Conservation (phyloP, 352 stramenopile genomes). For the Globisporangium recalcitrans region DNA sequence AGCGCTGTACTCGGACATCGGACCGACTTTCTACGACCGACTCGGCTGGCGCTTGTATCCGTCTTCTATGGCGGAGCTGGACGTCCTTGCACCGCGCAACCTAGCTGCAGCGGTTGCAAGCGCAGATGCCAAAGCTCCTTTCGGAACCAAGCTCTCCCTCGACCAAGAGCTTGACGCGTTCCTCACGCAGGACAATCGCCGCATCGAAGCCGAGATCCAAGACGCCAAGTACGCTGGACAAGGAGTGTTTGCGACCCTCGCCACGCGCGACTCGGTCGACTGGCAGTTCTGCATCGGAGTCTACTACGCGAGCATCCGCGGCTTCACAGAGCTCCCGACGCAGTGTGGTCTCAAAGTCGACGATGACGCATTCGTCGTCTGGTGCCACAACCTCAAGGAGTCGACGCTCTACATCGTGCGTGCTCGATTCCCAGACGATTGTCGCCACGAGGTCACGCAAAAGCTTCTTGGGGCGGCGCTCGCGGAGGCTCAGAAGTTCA, state of each 20-base stretch:
- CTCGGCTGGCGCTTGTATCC: constrained; percentile 53
- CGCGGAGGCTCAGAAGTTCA: constrained; percentile 35
- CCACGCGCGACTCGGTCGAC: constrained; percentile 52
- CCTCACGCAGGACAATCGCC: constrained; percentile 35
- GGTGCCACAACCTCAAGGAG: constrained; percentile 63
- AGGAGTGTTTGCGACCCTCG: constrained; percentile 39
- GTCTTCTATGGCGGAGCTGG: constrained; percentile 36
- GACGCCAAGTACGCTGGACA: constrained; percentile 20
- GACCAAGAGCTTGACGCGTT: constrained; percentile 35
- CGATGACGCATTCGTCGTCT: constrained; percentile 48
- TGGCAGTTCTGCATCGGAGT: constrained; percentile 62
- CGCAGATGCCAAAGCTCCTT: not conserved
- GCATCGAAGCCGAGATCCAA: constrained; percentile 27
- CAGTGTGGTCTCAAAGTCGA: constrained; percentile 34
- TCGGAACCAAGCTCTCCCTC: constrained; percentile 20
- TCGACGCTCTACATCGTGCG: constrained; percentile 49
- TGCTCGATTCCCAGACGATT: constrained; percentile 28
- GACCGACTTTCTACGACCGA: constrained; percentile 53
- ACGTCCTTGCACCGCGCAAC: constrained; percentile 16
- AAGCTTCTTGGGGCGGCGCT: constrained; percentile 30
- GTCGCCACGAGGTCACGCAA: constrained; percentile 11
- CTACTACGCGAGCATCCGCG: constrained; percentile 36
- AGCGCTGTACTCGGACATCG: constrained; percentile 65
- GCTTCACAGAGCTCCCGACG: constrained; percentile 28
- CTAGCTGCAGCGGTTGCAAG: not conserved